Base-by-base conservation (phyloP, 257 asterid species). In the Solanum ossicruentum region DNA sequence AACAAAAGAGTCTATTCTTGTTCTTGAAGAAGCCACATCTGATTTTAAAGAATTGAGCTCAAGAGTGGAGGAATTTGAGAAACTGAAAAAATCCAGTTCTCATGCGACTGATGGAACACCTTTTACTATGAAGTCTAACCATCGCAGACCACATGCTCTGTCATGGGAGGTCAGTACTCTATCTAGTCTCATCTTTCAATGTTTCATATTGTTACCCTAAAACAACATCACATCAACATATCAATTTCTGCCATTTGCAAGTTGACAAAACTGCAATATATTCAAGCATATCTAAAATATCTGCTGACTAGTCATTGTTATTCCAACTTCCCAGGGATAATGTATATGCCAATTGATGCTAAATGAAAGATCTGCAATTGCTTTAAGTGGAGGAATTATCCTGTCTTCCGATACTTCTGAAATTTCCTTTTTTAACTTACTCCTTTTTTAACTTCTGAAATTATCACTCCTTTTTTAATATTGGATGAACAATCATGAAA, bases 141-240 rank as follows among this genome's bases (percentile, higher is more conserved):
- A 97, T 85, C 99, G 99, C 84, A 91, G 99, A 88, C 98, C 99
- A 87, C 99, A 97, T 91, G 98, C 99, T 80, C 97, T 97, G 81
- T 97, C 99, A 63, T 97, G 99, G 99, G 99, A 97, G 98, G 99
- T 97, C 63, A 91, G 98, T 86, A 45, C 83, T 84, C 87, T 21
- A 85, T 71, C 84, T 87, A 60, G 28, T 88, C 85, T 23, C n/a
- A 41, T 71, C 73, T 36, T 61, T 23, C 20, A 70, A 70, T 45
- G 54, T 51, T 57, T 69, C 6, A 12, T 57, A 69, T 17, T 51
- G 66, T 11, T 83, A 51, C 10, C 70, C 18, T 16, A 21, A 26
- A 54, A 23, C 32, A 52, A 11, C 20, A 43, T 17, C 55, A 69
- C 67, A 36, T 52, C 26, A 77, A 47, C 41, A 49, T 23, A 77